Base-by-base conservation (phyloP, 2,329 filamentous ascomycete genomes). In the Esteya vermicola region DNA sequence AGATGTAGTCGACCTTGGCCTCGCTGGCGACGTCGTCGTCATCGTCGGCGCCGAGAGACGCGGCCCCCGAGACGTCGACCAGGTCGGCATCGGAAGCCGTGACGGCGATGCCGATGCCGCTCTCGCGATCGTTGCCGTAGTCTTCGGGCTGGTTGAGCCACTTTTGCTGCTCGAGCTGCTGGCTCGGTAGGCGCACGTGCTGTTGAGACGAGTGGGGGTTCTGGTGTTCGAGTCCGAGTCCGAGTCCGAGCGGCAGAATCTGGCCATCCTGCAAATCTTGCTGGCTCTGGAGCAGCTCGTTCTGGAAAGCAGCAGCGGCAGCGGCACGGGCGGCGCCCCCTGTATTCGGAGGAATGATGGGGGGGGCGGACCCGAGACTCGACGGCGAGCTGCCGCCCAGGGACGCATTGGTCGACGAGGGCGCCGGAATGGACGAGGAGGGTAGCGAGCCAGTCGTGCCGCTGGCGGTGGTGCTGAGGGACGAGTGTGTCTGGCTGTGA, bases 71-170 rank as follows among this genome's bases (percentile, higher is more conserved):
- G 4, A 61, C 61, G 16, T 57, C 53, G 16, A 43, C 53, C 20
- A 54, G 40, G 28, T 60, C 54, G 18, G 54, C 51, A n/a, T 56
- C 57, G 21, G 62, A 57, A 16, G 63, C 54, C 2, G 67, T 67
- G 3, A 77, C 56, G 1, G 66, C 62, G 37, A 80, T 78, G 25
- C 73, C 74, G 39, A 80, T 77, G 18, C 75, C 75, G 48, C 76
- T 79, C 56, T 80, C 75, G 21, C 67, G 61, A 47, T 80, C 74
- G 46, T 68, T 72, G n/a, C 59, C 53, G 36, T 58, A 59, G 16
- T 69, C 67, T 3, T 72, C 67, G 25, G 58, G 53, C 2, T 27
- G 40, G 2, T 13, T 33, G 8, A 72, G 52, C 57, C 65, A 64
- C 37, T 62, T 58, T 31, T 61, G 58, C 26, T 36, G 26, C 22